Conservation (phyloP, 2,329 filamentous ascomycete species). For the Aureobasidium namibiae region DNA sequence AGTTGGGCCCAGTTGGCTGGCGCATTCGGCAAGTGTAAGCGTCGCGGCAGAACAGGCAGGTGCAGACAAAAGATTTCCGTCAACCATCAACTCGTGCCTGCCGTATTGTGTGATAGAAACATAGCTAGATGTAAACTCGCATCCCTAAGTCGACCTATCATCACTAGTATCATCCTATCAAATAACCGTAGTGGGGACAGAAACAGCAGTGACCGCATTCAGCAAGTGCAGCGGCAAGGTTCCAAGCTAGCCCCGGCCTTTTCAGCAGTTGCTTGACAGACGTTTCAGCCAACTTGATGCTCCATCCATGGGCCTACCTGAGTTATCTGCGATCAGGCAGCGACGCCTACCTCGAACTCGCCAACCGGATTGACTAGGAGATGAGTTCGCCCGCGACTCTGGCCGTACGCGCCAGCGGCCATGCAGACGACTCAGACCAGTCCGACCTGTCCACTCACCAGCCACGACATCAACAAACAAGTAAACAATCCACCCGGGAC, state of each 20-base stretch:
- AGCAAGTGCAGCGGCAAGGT: neutral
- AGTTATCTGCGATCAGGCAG: slow-evolving; percentile 5
- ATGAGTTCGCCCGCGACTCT: neutral
- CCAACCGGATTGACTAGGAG: slow-evolving; percentile 11
- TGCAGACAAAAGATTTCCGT: neutral
- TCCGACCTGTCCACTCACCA: neutral
- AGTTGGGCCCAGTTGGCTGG: neutral
- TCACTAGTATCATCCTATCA: neutral
- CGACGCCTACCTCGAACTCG: slow-evolving; percentile 5
- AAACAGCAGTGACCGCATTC: neutral
- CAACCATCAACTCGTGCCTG: neutral
- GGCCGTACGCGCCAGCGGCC: neutral
- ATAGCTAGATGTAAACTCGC: neutral
- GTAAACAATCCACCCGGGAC: neutral
- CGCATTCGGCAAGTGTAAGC: slow-evolving; percentile 4
- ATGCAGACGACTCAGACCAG: neutral
- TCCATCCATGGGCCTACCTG: slow-evolving; percentile 1
- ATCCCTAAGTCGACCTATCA: neutral
- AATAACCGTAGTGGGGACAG: neutral
- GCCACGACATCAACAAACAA: neutral
- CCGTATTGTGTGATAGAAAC: too few species aligned
- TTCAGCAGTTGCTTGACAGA: neutral
- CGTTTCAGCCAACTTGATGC: slow-evolving; percentile 5
- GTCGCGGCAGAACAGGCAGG: neutral
- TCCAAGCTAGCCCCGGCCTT: slow-evolving; percentile 1